Conservation (phyloP, 2,329 filamentous ascomycete species). For the Pseudohalonectria lignicola region DNA sequence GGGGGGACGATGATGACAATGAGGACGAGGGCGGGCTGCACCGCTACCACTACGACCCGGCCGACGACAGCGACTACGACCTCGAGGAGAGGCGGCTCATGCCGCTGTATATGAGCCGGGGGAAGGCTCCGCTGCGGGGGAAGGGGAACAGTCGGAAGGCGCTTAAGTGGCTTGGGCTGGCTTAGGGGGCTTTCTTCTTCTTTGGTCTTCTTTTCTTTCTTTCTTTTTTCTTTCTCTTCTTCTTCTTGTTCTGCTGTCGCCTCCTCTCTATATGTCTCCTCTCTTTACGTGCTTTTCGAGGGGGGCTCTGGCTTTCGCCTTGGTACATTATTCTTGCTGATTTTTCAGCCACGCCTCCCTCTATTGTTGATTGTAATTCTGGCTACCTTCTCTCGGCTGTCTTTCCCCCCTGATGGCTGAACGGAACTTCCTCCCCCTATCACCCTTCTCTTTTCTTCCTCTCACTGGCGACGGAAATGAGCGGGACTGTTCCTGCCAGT, state of each 20-base stretch:
- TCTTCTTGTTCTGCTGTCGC: neutral
- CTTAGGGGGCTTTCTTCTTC: constrained; percentile 11
- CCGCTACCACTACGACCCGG: constrained; percentile 14
- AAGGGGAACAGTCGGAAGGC: constrained; percentile 34
- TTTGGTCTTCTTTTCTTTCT: neutral
- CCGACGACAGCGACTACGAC: constrained; percentile 30
- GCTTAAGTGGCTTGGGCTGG: constrained; percentile 40
- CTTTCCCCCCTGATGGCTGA: no score
- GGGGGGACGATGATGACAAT: neutral
- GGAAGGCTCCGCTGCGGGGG: constrained; percentile 8
- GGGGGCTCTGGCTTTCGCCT: no score
- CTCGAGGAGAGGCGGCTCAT: constrained; percentile 39
- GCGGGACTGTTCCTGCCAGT: no score
- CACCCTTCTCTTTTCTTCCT: no score
- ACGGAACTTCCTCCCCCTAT: no score
- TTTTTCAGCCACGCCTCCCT: no score
- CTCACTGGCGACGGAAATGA: no score
- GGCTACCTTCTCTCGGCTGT: no score
- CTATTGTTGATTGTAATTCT: no score
- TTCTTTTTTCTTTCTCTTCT: neutral
- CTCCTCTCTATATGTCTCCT: neutral
- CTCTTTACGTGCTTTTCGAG: neutral
- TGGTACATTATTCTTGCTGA: no score
- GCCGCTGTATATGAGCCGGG: constrained; percentile 29
- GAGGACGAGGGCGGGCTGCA: neutral